Evolutionary conservation across 345 rosid species (phyloP).

Genomic region (Pelargonium nanum): DNA sequence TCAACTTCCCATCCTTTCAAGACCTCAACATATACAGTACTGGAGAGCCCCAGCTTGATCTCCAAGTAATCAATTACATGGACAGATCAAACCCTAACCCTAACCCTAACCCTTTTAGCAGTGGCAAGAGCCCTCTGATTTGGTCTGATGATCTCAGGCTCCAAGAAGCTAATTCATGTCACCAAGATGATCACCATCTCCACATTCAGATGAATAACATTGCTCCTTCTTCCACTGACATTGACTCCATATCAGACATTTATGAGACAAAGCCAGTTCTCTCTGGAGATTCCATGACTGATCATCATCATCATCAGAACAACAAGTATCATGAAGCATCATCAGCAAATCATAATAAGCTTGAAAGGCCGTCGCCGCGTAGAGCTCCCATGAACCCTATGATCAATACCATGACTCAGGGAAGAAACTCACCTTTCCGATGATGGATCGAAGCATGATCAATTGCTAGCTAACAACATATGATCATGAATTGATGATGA

Average conservation of each 20-base stretch:
- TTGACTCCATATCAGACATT: conserved; percentile 64
- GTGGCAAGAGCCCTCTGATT: conserved; percentile 57
- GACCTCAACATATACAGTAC: conserved; percentile 85
- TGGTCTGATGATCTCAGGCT: conserved; percentile 75
- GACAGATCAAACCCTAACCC: conserved; percentile 43
- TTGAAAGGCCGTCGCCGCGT: background rate
- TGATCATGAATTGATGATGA: no score
- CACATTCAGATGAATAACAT: conserved; percentile 39
- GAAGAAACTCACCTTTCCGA: background rate
- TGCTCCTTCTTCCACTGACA: conserved; percentile 25
- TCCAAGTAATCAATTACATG: conserved; percentile 43
- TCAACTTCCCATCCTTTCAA: conserved; percentile 75
- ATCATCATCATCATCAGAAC: background rate
- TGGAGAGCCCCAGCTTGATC: conserved; percentile 34
- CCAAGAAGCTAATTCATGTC: no score
- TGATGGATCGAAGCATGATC: background rate
- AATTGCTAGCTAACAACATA: background rate
- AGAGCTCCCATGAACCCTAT: background rate
- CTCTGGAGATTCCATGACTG: conserved; percentile 25
- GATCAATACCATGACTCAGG: background rate
- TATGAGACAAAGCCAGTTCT: conserved; percentile 62
- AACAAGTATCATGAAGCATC: background rate
- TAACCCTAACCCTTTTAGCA: conserved; percentile 19
- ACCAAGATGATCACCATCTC: conserved; percentile 21
- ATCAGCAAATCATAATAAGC: background rate